Evolutionary conservation across 139 green algal genomes (phyloP).

Genomic region (Tetradesmus lagerheimii): DNA sequence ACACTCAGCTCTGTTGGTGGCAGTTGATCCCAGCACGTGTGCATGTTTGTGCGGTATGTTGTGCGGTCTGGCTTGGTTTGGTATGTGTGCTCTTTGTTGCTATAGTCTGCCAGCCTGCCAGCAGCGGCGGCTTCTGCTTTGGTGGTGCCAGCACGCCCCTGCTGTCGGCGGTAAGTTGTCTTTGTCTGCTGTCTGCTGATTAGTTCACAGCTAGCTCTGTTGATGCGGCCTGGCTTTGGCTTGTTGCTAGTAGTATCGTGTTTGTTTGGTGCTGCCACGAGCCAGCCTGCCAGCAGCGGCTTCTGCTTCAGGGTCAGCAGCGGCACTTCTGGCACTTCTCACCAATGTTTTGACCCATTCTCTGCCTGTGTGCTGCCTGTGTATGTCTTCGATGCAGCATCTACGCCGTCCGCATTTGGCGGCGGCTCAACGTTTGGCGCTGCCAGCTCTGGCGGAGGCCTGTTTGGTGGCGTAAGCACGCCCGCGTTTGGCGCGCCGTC

Average conservation of each 20-base stretch:
- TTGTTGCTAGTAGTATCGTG: too few species aligned
- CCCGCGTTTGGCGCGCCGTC: constrained; percentile 1
- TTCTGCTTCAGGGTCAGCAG: too few species aligned
- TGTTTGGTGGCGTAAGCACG: not conserved
- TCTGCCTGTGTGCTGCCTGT: not conserved
- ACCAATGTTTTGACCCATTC: too few species aligned
- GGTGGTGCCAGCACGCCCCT: not conserved
- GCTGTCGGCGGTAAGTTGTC: not conserved
- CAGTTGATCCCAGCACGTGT: too few species aligned
- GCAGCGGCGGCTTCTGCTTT: not conserved
- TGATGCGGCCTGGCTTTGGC: too few species aligned
- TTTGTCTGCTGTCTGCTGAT: too few species aligned
- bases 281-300: not conserved
- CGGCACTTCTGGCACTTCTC: too few species aligned
- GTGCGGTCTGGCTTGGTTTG: too few species aligned
- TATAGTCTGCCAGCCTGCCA: not conserved
- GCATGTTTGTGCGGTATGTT: too few species aligned
- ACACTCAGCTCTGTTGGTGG: too few species aligned
- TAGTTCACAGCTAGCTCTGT: too few species aligned
- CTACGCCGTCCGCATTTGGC: not conserved
- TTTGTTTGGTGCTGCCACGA: not conserved
- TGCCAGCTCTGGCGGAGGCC: not conserved
- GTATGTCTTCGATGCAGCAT: too few species aligned
- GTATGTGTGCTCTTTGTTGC: constrained; percentile 4
- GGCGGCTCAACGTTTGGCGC: not conserved